A percentile compares a stretch with the other conserved stretches of the same genome.
phyloP scores from a whole-genome alignment of 805 yeast genomes.

The Cyberlindnera petersonii region DNA sequence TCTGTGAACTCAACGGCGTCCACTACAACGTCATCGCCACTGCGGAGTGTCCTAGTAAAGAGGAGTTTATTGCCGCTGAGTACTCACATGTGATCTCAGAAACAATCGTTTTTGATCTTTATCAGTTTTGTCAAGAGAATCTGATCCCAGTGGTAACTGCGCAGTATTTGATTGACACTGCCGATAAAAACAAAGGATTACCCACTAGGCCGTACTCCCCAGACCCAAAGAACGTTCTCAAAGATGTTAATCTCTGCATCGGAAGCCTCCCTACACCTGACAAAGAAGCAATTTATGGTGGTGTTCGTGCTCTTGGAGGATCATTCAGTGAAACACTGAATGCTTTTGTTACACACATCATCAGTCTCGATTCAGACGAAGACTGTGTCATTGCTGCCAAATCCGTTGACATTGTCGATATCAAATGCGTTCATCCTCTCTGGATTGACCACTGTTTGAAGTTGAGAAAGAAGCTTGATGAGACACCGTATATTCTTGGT shows the following conservation, averaged over 20 bases:
- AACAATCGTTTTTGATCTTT: slow-evolving; percentile 43
- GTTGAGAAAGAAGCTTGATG: slow-evolving; percentile 47
- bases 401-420: slow-evolving; percentile 35
- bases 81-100: slow-evolving; percentile 50
- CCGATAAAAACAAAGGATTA: slow-evolving; percentile 36
- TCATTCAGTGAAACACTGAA: slow-evolving; percentile 57
- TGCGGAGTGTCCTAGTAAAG: slow-evolving; percentile 21
- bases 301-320: slow-evolving; percentile 74
- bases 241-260: slow-evolving; percentile 56
- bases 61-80: slow-evolving; percentile 20
- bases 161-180: slow-evolving; percentile 54
- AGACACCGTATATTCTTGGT: slow-evolving; percentile 3
- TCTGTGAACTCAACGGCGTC: slow-evolving; percentile 28
- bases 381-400: slow-evolving; percentile 54
- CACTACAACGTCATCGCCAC: slow-evolving; percentile 18
- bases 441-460: slow-evolving; percentile 77
- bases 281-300: slow-evolving; percentile 62
- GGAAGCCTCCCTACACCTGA: slow-evolving; percentile 57
- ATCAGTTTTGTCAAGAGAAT: slow-evolving; percentile 37
- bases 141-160: slow-evolving; percentile 66
- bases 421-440: slow-evolving; percentile 65
- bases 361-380: slow-evolving; percentile 55
- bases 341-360: slow-evolving; percentile 72
- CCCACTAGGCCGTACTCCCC: slow-evolving; percentile 66
- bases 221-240: slow-evolving; percentile 61